These are phyloP conservation scores for Mycena amicta DNA, from an alignment of 768 basidiomycete species.

Conservation along the genomic window DNA sequence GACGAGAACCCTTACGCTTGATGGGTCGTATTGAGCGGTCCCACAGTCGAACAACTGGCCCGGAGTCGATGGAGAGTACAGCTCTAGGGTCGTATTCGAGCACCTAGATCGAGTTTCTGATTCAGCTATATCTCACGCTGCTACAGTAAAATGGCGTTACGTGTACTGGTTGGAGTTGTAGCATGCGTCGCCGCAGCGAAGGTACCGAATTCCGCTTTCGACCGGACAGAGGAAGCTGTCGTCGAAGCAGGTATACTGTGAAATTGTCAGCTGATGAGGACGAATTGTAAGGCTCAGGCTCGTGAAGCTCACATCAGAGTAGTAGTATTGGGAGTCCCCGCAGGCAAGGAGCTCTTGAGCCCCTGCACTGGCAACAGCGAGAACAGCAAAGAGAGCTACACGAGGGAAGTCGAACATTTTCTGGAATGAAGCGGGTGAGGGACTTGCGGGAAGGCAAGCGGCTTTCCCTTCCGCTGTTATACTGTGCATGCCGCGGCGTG, in stretches of 20 bases:
- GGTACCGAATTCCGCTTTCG: conserved; percentile 3
- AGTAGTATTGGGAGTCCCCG: background rate
- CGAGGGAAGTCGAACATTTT: no score
- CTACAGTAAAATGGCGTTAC: no score
- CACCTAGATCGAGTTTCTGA: no score
- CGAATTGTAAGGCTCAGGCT: no score
- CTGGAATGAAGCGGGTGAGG: no score
- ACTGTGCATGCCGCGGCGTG: no score
- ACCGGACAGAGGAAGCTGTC: conserved; percentile 19
- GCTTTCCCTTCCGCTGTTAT: no score
- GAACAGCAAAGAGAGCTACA: no score
- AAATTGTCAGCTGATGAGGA: no score
- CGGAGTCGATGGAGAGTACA: background rate
- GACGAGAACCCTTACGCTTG: background rate
- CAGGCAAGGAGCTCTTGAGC: background rate
- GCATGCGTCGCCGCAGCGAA: conserved; percentile 16
- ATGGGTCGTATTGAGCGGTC: conserved; percentile 3
- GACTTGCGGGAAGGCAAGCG: no score
- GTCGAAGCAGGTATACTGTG: conserved; percentile 20
- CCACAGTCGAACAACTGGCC: conserved; percentile 9
- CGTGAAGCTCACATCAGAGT: background rate
- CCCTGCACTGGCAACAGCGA: background rate
- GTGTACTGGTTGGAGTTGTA: conserved; percentile 14
- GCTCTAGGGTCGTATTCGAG: conserved; percentile 10
- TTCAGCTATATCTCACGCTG: no score